Evolutionary conservation across 2,329 filamentous ascomycete species (phyloP).

Genomic region (Penicillium sp.): DNA sequence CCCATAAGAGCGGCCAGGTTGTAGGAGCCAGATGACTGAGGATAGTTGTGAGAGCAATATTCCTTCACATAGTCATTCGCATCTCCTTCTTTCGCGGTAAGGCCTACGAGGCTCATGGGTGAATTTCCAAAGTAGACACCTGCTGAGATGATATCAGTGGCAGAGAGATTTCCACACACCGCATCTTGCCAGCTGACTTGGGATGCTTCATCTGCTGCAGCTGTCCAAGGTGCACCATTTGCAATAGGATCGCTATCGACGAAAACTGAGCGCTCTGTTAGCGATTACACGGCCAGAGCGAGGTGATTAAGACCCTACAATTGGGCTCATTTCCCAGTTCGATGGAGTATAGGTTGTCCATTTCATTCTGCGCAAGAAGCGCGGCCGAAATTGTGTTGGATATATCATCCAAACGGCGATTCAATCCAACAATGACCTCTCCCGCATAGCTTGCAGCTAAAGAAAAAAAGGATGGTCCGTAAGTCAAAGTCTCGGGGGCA

Average conservation of each 20-base stretch:
- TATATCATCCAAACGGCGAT: slow-evolving; percentile 53
- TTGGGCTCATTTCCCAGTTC: slow-evolving; percentile 60
- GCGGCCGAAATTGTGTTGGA: slow-evolving; percentile 56
- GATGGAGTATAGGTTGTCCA: slow-evolving; percentile 52
- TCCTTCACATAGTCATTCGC: slow-evolving; percentile 41
- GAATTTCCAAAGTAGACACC: slow-evolving; percentile 37
- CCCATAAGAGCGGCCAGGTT: slow-evolving; percentile 46
- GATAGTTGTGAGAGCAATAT: slow-evolving; percentile 52
- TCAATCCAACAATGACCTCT: slow-evolving; percentile 51
- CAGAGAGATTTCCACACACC: slow-evolving; percentile 30
- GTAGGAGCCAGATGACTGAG: slow-evolving; percentile 39
- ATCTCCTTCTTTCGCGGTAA: slow-evolving; percentile 38
- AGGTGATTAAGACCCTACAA: slow-evolving; percentile 36
- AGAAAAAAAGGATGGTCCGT: slow-evolving; percentile 52
- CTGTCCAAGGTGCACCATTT: slow-evolving; percentile 28
- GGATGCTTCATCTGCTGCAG: slow-evolving; percentile 32
- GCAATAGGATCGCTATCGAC: slow-evolving; percentile 25
- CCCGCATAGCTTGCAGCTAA: slow-evolving; percentile 51
- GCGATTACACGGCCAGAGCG: background rate
- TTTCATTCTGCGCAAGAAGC: slow-evolving; percentile 42
- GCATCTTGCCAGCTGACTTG: slow-evolving; percentile 35
- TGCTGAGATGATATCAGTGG: slow-evolving; percentile 29
- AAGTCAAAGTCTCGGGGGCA: slow-evolving; percentile 52
- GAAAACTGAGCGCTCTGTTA: slow-evolving; percentile 17
- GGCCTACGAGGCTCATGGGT: slow-evolving; percentile 37